These are phyloP conservation scores for Mycena sp. DNA, from an alignment of 1,284 basidiomycete species.

Conservation along the genomic window DNA sequence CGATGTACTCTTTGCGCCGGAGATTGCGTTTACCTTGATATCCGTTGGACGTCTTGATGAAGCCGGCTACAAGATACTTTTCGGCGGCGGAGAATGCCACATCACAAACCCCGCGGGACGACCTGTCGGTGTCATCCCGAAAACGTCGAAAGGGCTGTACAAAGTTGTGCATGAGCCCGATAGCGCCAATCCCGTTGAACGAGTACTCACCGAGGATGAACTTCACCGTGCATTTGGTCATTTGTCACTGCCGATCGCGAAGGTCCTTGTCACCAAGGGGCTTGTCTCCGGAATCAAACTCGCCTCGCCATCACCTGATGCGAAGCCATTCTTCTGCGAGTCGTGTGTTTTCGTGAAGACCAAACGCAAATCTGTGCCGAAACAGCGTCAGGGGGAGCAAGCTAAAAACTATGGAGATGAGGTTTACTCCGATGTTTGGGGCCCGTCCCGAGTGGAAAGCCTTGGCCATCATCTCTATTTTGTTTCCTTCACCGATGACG, in stretches of 20 bases:
- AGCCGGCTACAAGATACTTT: slow-evolving; percentile 27
- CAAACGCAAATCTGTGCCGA: slow-evolving; percentile 38
- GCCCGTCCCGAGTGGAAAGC: slow-evolving; percentile 37
- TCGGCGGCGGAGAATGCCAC: slow-evolving; percentile 21
- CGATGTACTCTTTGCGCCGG: slow-evolving; percentile 37
- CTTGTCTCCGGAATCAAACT: slow-evolving; percentile 27
- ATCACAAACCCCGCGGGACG: slow-evolving; percentile 4
- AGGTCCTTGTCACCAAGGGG: slow-evolving; percentile 18
- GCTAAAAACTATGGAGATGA: slow-evolving; percentile 43
- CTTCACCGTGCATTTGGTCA: slow-evolving; percentile 32
- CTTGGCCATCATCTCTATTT: slow-evolving; percentile 36
- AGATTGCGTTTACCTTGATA: slow-evolving; percentile 34
- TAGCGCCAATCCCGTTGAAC: not conserved
- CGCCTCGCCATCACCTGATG: not conserved
- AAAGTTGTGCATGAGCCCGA: slow-evolving; percentile 10
- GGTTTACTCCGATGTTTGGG: slow-evolving; percentile 51
- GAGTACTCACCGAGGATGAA: slow-evolving; percentile 11
- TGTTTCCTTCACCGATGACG: slow-evolving; percentile 39
- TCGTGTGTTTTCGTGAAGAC: slow-evolving; percentile 42
- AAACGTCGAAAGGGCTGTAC: slow-evolving; percentile 22
- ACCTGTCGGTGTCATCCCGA: slow-evolving; percentile 13
- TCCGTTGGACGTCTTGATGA: slow-evolving; percentile 36
- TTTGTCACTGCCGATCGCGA: slow-evolving; percentile 19
- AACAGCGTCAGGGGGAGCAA: slow-evolving; percentile 34
- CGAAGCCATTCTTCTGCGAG: slow-evolving; percentile 9